Evolutionary conservation across 495 filamentous ascomycete genomes (phyloP), one percentile per base, ranked within the genome.

Genomic region (Lasiosphaeria hispida): DNA sequence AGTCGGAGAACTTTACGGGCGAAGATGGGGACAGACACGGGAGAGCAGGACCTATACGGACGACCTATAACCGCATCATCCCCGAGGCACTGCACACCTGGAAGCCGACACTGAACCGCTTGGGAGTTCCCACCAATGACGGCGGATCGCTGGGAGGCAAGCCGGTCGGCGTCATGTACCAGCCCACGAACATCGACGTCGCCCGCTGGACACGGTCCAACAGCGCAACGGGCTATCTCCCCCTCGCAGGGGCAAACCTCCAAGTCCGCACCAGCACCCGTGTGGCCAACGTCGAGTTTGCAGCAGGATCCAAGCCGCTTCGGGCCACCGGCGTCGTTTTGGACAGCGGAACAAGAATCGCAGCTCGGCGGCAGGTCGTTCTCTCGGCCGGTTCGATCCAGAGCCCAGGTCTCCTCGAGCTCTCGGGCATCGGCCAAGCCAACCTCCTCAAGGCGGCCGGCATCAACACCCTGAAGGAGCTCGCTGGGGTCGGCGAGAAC

Each of bases 401-500:
- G 13, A 77, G 79, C 7, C 81, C 83, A 10, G 67, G 72, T 7
- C 67, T 86, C 10, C 72, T 85, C 9, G 83, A 86, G 64, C 68
- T 80, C 0, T 87, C 84, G 0, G 83, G 84, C 7, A 70, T 86
- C 50, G 84, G 83, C 39, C 59, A 67, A 34, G 15, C 51, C 3
- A 44, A 48, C 10, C 60, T 82, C 14, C 64, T 83, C 2, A 39
- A 68, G 10, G 53, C 66, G 3, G 71, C 75, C 23, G 61, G 66
- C 5, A 77, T 83, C 35, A 59, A 67, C 1, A 57, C 71, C 4
- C 63, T 71, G 9, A 47, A 74, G 0, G 70, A 79, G 60, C 65
- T 80, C 1, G 75, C 80, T 1, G 79, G 78, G 23, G 79, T 82
- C 19, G 79, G 79, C 19, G 73, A 78, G 58, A 80, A 80, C 58